Evolutionary conservation across 2,329 filamentous ascomycete genomes (phyloP), one percentile per base, ranked within the genome.

Genomic region (Whalleya microplaca): DNA sequence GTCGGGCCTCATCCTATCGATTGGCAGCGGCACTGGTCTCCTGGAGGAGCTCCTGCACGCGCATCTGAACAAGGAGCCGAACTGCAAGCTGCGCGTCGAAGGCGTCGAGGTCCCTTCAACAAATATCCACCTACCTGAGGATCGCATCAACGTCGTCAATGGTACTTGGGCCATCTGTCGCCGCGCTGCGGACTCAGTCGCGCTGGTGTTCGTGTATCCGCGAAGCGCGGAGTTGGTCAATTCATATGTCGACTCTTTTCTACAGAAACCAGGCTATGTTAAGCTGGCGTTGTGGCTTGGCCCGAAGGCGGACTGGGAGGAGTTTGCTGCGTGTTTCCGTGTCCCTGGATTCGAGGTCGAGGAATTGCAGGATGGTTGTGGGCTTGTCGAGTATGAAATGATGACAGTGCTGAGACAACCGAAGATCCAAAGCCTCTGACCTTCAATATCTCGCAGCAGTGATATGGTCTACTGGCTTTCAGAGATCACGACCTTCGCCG

Each of bases 141-240:
- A 61, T 49, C 55, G 58, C 55, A 46, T 62, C 42, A 57, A 50
- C 54, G 69, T 64, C 3, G 73, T 75, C 2, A 62, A 63, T 0
- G 71, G 72, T 2, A 73, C 71, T 2, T 72, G 71, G 70, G 63
- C 69, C 0, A 29, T 73, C 1, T 64, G 65, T 1, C 58, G 62
- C 12, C 63, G 69, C 16, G 61, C 73, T 3, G 54, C 37, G 6
- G 66, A 69, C 21, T 47, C 64, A 0, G 59, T 61, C 9, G 66
- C 50, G 2, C 53, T 73, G 42, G 51, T 74, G 55, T 75, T 75
- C 55, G 65, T 70, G 8, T 75, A 75, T 27, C 73, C 72, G 12
- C 71, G 72, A 1, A 69, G 71, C 21, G 65, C 66, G 1, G 47
- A 45, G 1, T 29, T 75, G 10, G 64, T 74, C 16, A 44, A 53